A percentile compares a stretch with the other conserved stretches of the same genome.
phyloP scores from a whole-genome alignment of 2,329 filamentous ascomycete species.

The Fusarium neocosmosporiellum region DNA sequence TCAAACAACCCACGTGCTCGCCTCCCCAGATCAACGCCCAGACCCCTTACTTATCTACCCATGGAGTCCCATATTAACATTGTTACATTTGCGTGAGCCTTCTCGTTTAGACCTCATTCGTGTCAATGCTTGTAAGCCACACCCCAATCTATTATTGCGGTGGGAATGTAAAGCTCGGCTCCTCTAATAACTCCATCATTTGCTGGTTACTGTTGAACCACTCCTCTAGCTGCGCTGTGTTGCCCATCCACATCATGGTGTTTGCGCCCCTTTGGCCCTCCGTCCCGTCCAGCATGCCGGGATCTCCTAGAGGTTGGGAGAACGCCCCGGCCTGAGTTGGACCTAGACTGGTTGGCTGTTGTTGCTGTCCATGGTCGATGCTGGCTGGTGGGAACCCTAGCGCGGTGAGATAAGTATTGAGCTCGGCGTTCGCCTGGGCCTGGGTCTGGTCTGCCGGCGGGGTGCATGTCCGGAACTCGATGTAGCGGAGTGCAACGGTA shows the following conservation, averaged over 20 bases:
- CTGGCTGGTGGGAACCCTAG: slow-evolving; percentile 55
- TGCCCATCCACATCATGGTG: slow-evolving; percentile 51
- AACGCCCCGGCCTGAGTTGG: slow-evolving; percentile 18
- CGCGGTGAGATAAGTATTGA: slow-evolving; percentile 54
- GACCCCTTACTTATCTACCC: neutral
- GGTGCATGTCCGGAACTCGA: slow-evolving; percentile 60
- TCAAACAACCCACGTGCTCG: neutral
- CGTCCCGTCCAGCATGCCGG: slow-evolving; percentile 16
- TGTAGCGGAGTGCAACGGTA: slow-evolving; percentile 67
- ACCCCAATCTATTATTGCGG: slow-evolving; percentile 5
- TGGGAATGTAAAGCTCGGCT: slow-evolving; percentile 42
- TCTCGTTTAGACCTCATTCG: neutral
- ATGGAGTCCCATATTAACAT: neutral
- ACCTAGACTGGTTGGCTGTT: slow-evolving; percentile 14
- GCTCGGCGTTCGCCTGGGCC: slow-evolving; percentile 46
- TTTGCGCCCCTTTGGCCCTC: slow-evolving; percentile 35
- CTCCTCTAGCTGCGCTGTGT: slow-evolving; percentile 50
- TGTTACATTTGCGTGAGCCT: neutral
- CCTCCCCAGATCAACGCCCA: neutral
- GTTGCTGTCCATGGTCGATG: slow-evolving; percentile 28
- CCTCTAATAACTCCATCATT: slow-evolving; percentile 51
- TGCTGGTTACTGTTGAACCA: slow-evolving; percentile 54
- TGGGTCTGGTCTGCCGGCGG: slow-evolving; percentile 49
- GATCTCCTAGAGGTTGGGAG: slow-evolving; percentile 23
- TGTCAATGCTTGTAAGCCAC: neutral